Evolutionary conservation across 1,139 yeast species (phyloP).

Genomic region (Debaryomyces fabryi): DNA sequence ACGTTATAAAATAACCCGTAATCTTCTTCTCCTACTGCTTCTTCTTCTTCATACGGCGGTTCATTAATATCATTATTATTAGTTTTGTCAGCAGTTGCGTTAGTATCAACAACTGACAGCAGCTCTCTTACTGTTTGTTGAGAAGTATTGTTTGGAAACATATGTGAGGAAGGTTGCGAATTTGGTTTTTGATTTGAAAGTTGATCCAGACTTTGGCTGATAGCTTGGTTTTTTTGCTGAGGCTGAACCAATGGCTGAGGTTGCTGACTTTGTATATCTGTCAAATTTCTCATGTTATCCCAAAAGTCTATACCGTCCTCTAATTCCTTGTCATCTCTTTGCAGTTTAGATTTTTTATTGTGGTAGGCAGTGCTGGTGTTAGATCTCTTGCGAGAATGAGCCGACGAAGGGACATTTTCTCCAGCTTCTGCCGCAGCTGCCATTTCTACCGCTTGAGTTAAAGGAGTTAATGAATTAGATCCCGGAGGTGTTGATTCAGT

Average conservation of each 20-base stretch:
- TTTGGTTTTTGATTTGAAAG: slow-evolving; percentile 32
- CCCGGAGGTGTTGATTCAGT: slow-evolving; percentile 16
- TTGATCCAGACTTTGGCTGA: slow-evolving; percentile 14
- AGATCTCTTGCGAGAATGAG: not conserved
- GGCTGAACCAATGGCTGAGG: slow-evolving; percentile 16
- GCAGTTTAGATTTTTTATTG: slow-evolving; percentile 16
- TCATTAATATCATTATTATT: slow-evolving; percentile 15
- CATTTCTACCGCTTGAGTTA: slow-evolving; percentile 48
- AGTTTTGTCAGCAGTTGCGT: slow-evolving; percentile 11
- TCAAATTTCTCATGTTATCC: slow-evolving; percentile 65
- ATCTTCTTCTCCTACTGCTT: slow-evolving; percentile 28
- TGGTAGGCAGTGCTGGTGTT: not conserved
- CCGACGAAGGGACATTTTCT: slow-evolving; percentile 9
- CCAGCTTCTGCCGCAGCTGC: slow-evolving; percentile 41
- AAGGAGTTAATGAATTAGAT: slow-evolving; percentile 38
- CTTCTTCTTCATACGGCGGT: slow-evolving; percentile 27
- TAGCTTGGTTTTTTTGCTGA: slow-evolving; percentile 19
- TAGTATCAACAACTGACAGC: slow-evolving; percentile 6
- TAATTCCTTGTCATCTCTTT: slow-evolving; percentile 23
- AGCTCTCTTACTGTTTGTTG: slow-evolving; percentile 17
- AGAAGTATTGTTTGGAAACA: slow-evolving; percentile 24
- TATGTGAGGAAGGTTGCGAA: slow-evolving; percentile 52
- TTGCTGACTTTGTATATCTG: slow-evolving; percentile 34
- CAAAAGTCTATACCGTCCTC: slow-evolving; percentile 64
- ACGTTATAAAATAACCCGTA: slow-evolving; percentile 43